These are phyloP conservation scores for Stachybotrys chlorohalonatus DNA, from an alignment of 2,329 filamentous ascomycete genomes.

Conservation along the genomic window DNA sequence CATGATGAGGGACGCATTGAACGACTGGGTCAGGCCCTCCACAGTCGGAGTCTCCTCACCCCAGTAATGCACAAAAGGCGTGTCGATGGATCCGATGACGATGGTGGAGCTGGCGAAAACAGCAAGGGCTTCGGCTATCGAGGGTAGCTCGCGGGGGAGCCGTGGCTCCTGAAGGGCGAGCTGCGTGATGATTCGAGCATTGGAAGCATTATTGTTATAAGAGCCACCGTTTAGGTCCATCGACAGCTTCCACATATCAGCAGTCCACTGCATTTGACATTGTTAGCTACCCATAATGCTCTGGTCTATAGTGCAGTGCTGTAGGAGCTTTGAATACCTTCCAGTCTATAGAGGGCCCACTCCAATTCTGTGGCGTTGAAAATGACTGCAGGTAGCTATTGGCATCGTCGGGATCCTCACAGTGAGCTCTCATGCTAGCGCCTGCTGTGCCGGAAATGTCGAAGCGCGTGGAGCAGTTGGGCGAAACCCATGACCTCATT, in stretches of 20 bases:
- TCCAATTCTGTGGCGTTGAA: constrained; percentile 12
- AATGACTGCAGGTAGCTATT: constrained; percentile 45
- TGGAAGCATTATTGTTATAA: constrained; percentile 46
- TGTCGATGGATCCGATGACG: constrained; percentile 46
- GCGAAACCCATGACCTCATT: constrained; percentile 52
- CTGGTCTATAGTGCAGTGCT: not conserved
- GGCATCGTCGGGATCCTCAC: constrained; percentile 44
- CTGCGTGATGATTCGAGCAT: constrained; percentile 46
- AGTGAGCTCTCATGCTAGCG: constrained; percentile 50
- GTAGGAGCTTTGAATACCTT: constrained; percentile 16
- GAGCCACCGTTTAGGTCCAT: constrained; percentile 49
- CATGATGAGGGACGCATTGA: constrained; percentile 54
- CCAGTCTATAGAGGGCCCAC: constrained; percentile 38
- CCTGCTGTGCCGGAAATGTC: constrained; percentile 47
- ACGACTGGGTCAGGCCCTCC: constrained; percentile 42
- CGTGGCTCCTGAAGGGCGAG: constrained; percentile 30
- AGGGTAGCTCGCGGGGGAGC: constrained; percentile 48
- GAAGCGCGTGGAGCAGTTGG: constrained; percentile 57
- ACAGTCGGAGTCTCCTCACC: constrained; percentile 31
- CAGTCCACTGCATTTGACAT: constrained; percentile 28
- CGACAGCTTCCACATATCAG: constrained; percentile 42
- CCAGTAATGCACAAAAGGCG: constrained; percentile 54
- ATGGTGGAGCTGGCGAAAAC: constrained; percentile 61
- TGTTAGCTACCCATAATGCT: not conserved
- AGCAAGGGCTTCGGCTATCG: constrained; percentile 64